Percentiles rank a stretch among this genome's conserved stretches.
These are phyloP conservation scores for Zygotorulaspora mrakii DNA, from an alignment of 1,139 yeast species.

Conservation along the genomic window DNA sequence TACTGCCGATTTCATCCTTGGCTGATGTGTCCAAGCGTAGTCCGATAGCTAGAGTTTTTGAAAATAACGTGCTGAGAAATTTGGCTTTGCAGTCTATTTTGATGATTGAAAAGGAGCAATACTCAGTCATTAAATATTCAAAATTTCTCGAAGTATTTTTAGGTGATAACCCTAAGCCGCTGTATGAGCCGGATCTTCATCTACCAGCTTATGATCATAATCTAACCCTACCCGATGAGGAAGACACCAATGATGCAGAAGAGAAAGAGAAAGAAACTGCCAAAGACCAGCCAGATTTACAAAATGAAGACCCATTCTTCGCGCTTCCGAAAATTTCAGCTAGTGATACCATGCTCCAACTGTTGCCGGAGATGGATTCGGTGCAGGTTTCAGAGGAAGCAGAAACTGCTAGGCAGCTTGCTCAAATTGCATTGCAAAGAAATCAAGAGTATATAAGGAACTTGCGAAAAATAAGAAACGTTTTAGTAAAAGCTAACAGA, in stretches of 20 bases:
- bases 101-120: conserved; percentile 75
- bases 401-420: conserved; percentile 60
- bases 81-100: conserved; percentile 72
- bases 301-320: conserved; percentile 58
- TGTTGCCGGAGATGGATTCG: conserved; percentile 36
- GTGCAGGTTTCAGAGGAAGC: conserved; percentile 51
- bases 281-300: conserved; percentile 19
- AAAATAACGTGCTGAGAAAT: conserved; percentile 46
- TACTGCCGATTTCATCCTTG: conserved; percentile 78
- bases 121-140: conserved; percentile 64
- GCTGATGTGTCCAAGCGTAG: conserved; percentile 73
- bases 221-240: conserved; percentile 32
- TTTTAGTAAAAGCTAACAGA: conserved; percentile 73
- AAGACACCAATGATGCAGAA: conserved; percentile 26
- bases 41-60: conserved; percentile 63
- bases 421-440: conserved; percentile 75
- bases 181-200: conserved; percentile 60
- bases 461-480: conserved; percentile 64
- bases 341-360: conserved; percentile 17
- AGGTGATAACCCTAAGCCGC: conserved; percentile 78
- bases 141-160: conserved; percentile 71
- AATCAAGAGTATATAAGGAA: conserved; percentile 87
- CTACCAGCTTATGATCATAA: conserved; percentile 71
- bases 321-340: conserved; percentile 50
- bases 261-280: conserved; percentile 20